phyloP scores from a whole-genome alignment of 2,329 filamentous ascomycete species.

The Fusarium napiforme region DNA sequence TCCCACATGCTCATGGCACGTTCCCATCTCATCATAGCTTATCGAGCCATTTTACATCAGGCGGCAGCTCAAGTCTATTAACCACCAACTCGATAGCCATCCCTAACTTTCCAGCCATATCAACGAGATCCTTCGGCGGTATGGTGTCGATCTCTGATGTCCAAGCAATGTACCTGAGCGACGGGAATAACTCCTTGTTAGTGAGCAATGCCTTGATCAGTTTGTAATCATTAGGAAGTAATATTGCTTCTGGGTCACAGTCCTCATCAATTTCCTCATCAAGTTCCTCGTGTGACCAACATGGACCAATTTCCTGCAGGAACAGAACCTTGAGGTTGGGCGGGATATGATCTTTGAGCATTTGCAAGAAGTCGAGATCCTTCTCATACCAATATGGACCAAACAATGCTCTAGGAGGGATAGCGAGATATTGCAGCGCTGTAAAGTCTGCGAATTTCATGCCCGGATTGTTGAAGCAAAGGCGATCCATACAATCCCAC shows the following conservation, averaged over 20 bases:
- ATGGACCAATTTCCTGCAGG: neutral
- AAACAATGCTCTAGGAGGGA: neutral
- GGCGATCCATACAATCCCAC: accelerated
- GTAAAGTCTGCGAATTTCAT: neutral
- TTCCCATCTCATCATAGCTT: neutral
- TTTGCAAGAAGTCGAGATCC: neutral
- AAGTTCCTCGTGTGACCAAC: neutral
- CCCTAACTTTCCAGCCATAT: neutral
- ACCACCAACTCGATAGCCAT: neutral
- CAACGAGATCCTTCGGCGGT: accelerated
- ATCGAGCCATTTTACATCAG: neutral
- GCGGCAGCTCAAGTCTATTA: accelerated
- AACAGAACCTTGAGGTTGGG: neutral
- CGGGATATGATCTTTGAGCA: neutral
- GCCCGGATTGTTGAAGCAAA: accelerated
- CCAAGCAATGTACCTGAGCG: neutral
- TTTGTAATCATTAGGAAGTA: neutral
- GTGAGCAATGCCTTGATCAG: neutral
- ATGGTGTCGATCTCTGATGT: neutral
- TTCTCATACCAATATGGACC: accelerated
- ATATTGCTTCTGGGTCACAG: neutral
- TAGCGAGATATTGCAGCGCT: neutral
- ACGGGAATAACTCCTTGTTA: neutral
- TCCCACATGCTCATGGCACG: too few species aligned
- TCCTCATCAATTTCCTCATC: neutral